Base-by-base conservation (phyloP, 1,139 yeast genomes). In the Geotrichum restrictum region DNA sequence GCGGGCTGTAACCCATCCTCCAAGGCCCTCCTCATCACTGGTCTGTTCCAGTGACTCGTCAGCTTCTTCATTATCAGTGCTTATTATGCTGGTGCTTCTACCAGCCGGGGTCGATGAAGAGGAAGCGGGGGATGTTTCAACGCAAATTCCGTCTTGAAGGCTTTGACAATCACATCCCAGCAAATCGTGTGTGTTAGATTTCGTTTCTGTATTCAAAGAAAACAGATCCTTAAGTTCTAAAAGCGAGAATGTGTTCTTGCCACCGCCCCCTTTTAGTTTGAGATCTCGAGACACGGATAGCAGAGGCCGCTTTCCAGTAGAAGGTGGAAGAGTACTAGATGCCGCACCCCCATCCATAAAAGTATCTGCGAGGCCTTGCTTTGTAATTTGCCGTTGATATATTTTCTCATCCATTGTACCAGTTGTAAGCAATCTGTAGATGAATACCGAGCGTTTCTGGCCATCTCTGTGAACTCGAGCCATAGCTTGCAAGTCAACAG, bases 381-480 rank as follows among this genome's bases (percentile, higher is more conserved):
- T 93, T 75, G 88, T 83, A 54, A 89, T 73, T 65, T 93, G 98
- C n/a, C 99, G 75, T 67, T 93, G 98, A 58, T 86, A 83, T 4
- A 93, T 89, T 70, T 93, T 93, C 65, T 93, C 99, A 66, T 93
- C 99, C 44, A 93, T 87, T 56, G 91, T 82, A 0, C 98, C 98
- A 0, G 95, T 81, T 0, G 68, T 57, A 13, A 74, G 55, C n/a
- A 93, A 68, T 58, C 98, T 75, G 65, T 93, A 94, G 29, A 93
- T 83, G 64, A 73, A 85, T 8, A 91, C 95, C 0, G 89, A 91
- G 49, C 71, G 77, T 51, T 70, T 77, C 66, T 93, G 98, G 0
- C 98, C 98, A 66, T 93, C 97, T 59, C 99, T 74, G 64, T 91
- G 96, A 4, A 93, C 84, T 57, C 99, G 72, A 0, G 97, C 96